Evolutionary conservation across 108 stramenopile species (phyloP).

Genomic region (Epipyxis sp.): DNA sequence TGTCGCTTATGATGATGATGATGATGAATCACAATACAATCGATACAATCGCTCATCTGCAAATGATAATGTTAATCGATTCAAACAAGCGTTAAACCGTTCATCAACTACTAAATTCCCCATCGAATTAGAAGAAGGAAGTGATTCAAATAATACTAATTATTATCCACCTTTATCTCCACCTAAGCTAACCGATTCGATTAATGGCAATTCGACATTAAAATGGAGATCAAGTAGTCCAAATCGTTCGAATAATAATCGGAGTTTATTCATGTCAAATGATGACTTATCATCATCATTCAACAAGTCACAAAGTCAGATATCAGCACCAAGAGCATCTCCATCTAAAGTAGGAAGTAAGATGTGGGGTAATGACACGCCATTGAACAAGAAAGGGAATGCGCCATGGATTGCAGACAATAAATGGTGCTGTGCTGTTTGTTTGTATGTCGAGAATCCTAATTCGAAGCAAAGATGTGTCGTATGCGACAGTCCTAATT

Average conservation of each 20-base stretch:
- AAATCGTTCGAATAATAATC: too few species aligned
- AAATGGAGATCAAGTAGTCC: too few species aligned
- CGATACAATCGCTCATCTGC: too few species aligned
- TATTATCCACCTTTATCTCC: too few species aligned
- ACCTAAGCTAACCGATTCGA: too few species aligned
- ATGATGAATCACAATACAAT: too few species aligned
- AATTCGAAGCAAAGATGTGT: background rate
- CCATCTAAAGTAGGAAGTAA: conserved; percentile 23
- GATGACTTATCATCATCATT: too few species aligned
- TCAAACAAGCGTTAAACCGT: background rate
- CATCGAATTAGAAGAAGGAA: background rate
- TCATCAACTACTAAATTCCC: background rate
- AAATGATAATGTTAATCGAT: background rate
- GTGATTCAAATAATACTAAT: too few species aligned
- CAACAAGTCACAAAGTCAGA: too few species aligned
- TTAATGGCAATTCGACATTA: too few species aligned
- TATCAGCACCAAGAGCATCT: conserved; percentile 8
- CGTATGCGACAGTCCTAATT: conserved; percentile 21
- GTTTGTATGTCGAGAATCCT: conserved; percentile 16
- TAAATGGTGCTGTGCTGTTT: conserved; percentile 20
- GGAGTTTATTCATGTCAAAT: too few species aligned
- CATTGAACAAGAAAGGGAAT: conserved; percentile 6
- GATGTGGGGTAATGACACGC: conserved; percentile 31
- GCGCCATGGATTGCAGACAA: background rate
- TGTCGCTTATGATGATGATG: too few species aligned